These are phyloP conservation scores for Luvunga scandens DNA, from an alignment of 345 rosid genomes.

Conservation along the genomic window DNA sequence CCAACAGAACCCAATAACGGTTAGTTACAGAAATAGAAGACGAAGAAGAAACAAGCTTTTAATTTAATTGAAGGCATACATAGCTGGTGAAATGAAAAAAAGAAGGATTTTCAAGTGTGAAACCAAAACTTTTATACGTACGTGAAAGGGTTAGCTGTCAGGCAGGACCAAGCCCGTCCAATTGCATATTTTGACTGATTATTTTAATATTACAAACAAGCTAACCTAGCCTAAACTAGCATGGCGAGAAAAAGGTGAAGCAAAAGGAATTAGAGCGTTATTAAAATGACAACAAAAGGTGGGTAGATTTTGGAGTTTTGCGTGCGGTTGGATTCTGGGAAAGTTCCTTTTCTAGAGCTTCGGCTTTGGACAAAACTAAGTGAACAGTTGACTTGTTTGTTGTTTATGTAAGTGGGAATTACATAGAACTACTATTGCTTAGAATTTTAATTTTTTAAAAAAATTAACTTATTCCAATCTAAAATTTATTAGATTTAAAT, in stretches of 20 bases:
- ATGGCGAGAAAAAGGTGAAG: not conserved
- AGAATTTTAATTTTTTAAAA: no score
- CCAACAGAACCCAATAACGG: conserved; percentile 7
- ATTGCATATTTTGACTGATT: conserved; percentile 30
- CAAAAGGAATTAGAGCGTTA: not conserved
- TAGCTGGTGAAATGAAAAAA: conserved; percentile 13
- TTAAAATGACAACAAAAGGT: not conserved
- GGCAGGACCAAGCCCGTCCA: conserved; percentile 15
- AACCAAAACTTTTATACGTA: conserved; percentile 17
- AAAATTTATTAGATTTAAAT: no score
- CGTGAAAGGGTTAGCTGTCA: conserved; percentile 22
- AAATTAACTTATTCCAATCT: no score
- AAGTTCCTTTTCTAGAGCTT: conserved; percentile 15
- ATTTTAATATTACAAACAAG: not conserved
- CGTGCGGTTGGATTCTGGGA: conserved; percentile 19
- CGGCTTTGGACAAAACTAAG: conserved; percentile 3
- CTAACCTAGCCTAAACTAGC: not conserved
- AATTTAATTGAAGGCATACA: no score
- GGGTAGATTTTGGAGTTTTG: conserved; percentile 14
- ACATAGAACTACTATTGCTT: no score
- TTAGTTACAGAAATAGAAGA: not conserved
- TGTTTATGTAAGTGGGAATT: not conserved
- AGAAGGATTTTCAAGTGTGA: conserved; percentile 25
- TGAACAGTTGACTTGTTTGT: conserved; percentile 21
- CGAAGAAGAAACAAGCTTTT: not conserved